Base-by-base conservation (phyloP, 495 filamentous ascomycete species). In the Cercophora newfieldiana region DNA sequence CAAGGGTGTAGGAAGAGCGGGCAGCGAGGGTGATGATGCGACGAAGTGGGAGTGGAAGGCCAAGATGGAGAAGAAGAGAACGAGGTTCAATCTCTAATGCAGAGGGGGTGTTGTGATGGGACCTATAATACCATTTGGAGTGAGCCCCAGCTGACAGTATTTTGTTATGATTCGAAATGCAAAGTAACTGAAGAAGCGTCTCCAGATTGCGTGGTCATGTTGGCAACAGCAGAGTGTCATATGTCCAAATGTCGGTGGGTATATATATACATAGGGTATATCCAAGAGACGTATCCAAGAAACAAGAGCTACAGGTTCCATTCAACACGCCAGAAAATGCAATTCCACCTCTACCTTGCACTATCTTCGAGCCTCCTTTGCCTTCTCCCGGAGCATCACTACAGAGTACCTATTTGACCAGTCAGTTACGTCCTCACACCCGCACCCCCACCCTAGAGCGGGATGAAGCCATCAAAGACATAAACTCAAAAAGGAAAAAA, bases 41-140 rank as follows among this genome's bases (percentile, higher is more conserved):
- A 71, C 83, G n/a, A 85, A 88, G 69, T 98, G 95, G 94, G 86
- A 95, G 74, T 98, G 94, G 94, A 92, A 95, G 80, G 89, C 89
- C 4, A 85, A 86, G 75, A 93, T 94, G 89, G 95, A 99, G 81
- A 97, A 97, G 81, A 76, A 89, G 78, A 83, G 95, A 71, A 99
- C 94, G 64, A 90, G 89, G 79, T 99, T 98, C 76, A 92, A 94
- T 75, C 83, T 98, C 63, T 97, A 81, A 22, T 7, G 18, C 0
- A 22, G 54, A 73, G 22, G 16, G 44, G 19, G 24, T 31, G 59
- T 50, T 29, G 61, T 33, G 16, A 6, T 33, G 25, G 25, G 60
- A 44, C 33, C 55, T 19, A 44, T 65, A 61, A 67, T 67, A 59
- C 66, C 66, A 61, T 55, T 48, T 21, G 37, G 10, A 5, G 37